phyloP scores from a whole-genome alignment of 345 rosid species.

The Hypericum androsaemum region DNA sequence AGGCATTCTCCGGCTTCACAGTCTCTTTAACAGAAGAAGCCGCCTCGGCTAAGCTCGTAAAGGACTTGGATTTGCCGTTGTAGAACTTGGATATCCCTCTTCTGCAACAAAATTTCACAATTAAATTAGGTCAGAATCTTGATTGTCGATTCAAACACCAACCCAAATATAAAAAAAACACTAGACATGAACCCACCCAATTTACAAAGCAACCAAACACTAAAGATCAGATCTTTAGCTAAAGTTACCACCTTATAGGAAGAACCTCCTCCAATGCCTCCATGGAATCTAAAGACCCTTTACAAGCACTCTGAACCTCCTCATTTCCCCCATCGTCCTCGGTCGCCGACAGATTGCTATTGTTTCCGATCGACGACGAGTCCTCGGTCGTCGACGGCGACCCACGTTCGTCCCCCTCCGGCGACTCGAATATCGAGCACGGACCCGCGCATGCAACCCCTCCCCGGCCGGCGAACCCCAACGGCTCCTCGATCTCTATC shows the following conservation, averaged over 20 bases:
- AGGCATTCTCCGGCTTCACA: slow-evolving; percentile 66
- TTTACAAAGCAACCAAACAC: neutral
- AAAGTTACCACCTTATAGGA: slow-evolving; percentile 23
- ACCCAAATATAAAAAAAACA: too few species aligned
- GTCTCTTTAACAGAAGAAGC: slow-evolving; percentile 49
- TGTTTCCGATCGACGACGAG: slow-evolving; percentile 20
- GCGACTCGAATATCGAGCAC: slow-evolving; percentile 11
- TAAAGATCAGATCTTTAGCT: neutral
- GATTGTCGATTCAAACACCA: too few species aligned
- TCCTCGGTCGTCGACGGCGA: slow-evolving; percentile 11
- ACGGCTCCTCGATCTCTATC: slow-evolving; percentile 3
- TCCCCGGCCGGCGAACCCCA: neutral
- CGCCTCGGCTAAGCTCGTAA: slow-evolving; percentile 43
- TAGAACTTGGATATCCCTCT: slow-evolving; percentile 75
- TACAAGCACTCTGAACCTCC: slow-evolving; percentile 21
- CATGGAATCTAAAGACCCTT: slow-evolving; percentile 17
- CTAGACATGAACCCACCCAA: too few species aligned
- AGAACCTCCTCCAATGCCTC: slow-evolving; percentile 18
- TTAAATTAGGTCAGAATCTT: neutral
- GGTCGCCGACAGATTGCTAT: slow-evolving; percentile 16
- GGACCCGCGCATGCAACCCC: neutral
- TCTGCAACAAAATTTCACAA: slow-evolving; percentile 29
- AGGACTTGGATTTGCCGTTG: slow-evolving; percentile 77
- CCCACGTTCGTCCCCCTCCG: slow-evolving; percentile 12
- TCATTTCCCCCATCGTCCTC: slow-evolving; percentile 10